Base-by-base conservation (phyloP, 2,329 filamentous ascomycete species). In the Clarireedia sp. region DNA sequence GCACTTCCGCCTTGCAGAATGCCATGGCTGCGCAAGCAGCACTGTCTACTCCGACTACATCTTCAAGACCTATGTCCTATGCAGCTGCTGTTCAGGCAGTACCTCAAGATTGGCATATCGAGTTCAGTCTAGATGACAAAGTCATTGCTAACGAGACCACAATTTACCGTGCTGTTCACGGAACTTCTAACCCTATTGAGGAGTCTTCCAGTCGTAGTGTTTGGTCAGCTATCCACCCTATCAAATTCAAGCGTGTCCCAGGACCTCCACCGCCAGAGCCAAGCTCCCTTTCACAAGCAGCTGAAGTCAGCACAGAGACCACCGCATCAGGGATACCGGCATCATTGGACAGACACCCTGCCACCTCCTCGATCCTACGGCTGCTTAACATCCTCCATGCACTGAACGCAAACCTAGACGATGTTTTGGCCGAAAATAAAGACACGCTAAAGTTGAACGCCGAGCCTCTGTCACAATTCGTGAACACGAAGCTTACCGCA, bases 401-500 rank as follows among this genome's bases (percentile, higher is more conserved):
- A 52, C 77, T 99, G 61, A 99, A 97, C 66, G 85, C 89, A 33
- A 95, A 96, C 59, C 81, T 96, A 16, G 91, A 96, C 62, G 92
- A 97, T 67, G 87, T 97, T 3, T 71, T 96, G 59, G 81, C 87
- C 2, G 87, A 92, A 59, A 87, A 87, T 64, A 87, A 87, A 66
- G 83, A 85, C 51, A 74, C 80, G 2, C 72, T 87, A 57, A 84
- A 82, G 59, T 75, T 95, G 26, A 89, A 88, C 49, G 79, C 85
- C 1, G 92, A 97, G 71, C 89, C 92, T 0, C 72, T 95, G 47
- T 86, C 91, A 2, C 91, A 97, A 63, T 99, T 99, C 65, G 94
- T 99, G 72, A 99, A 99, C 68, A 96, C 94, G 0, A 99, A 99
- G 71, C 80, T 99, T 38, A 99, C 94, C 0, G 95, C 94, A 1